Conservation (phyloP, 805 yeast species). For the Saccharomyces cerevisiae region DNA sequence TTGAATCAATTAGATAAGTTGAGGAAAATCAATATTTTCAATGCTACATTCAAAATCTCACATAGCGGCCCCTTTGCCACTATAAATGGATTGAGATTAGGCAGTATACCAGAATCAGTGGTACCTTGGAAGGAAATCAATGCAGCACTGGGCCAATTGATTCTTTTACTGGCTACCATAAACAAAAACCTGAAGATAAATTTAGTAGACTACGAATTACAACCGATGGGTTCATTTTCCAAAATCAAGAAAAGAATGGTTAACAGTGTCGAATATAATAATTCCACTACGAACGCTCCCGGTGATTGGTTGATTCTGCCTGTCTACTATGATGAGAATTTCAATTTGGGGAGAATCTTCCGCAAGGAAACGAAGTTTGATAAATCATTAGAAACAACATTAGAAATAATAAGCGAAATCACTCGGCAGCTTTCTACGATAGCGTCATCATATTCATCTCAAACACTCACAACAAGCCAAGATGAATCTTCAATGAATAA, state of each 20-base stretch:
- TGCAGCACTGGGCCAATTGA: slow-evolving; percentile 82
- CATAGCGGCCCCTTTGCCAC: slow-evolving; percentile 81
- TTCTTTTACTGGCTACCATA: slow-evolving; percentile 60
- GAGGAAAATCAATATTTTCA: slow-evolving; percentile 71
- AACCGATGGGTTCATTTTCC: slow-evolving; percentile 82
- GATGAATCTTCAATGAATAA: not conserved
- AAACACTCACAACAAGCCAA: not conserved
- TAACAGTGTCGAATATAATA: slow-evolving; percentile 18
- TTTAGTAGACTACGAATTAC: slow-evolving; percentile 51
- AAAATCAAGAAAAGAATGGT: slow-evolving; percentile 40
- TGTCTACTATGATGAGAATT: slow-evolving; percentile 65
- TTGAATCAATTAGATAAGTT: slow-evolving; percentile 60
- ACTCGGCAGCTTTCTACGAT: slow-evolving; percentile 26
- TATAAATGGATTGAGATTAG: slow-evolving; percentile 79
- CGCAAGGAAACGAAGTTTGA: slow-evolving; percentile 67
- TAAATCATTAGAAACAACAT: slow-evolving; percentile 68
- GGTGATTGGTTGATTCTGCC: slow-evolving; percentile 40
- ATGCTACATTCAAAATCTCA: slow-evolving; percentile 74
- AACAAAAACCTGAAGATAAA: slow-evolving; percentile 47
- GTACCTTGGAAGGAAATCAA: slow-evolving; percentile 89
- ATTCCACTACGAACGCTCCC: slow-evolving; percentile 25
- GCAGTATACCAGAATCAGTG: slow-evolving; percentile 47
- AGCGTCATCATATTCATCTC: not conserved
- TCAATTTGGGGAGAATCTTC: slow-evolving; percentile 56
- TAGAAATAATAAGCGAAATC: slow-evolving; percentile 33